phyloP scores from a whole-genome alignment of 345 rosid genomes.

The Bretschneidera sinensis region DNA sequence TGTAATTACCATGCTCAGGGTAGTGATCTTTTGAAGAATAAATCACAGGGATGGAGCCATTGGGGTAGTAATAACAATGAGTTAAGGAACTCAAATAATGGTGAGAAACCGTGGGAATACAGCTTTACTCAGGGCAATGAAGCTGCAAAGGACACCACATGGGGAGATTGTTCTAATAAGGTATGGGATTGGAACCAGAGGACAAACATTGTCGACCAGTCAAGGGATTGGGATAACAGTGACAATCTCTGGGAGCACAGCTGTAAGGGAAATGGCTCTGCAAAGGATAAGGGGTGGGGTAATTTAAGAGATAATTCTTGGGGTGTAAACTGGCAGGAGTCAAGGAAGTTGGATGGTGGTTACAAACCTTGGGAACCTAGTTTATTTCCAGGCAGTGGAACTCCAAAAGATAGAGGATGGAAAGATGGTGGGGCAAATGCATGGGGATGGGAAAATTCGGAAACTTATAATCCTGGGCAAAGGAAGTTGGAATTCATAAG shows the following conservation, averaged over 20 bases:
- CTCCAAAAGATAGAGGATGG: slow-evolving; percentile 22
- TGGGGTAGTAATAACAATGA: slow-evolving; percentile 20
- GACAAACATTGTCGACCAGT: slow-evolving; percentile 2
- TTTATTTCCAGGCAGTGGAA: slow-evolving; percentile 6
- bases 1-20: slow-evolving; percentile 13
- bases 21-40: slow-evolving; percentile 17
- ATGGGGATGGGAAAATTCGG: slow-evolving; percentile 26
- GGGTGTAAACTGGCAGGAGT: slow-evolving; percentile 21
- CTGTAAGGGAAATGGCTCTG: slow-evolving; percentile 15
- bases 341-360: slow-evolving; percentile 15
- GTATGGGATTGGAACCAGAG: slow-evolving; percentile 20
- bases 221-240: slow-evolving; percentile 13
- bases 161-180: slow-evolving; percentile 23
- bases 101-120: slow-evolving; percentile 44
- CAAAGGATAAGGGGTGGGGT: slow-evolving; percentile 23
- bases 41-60: slow-evolving; percentile 26
- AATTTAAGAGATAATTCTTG: slow-evolving; percentile 19
- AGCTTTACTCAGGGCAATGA: slow-evolving; percentile 25
- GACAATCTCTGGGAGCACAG: slow-evolving; percentile 16
- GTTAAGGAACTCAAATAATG: slow-evolving; percentile 9
- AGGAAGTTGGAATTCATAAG: slow-evolving; percentile 29
- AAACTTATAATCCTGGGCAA: slow-evolving; percentile 12
- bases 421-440: slow-evolving; percentile 25
- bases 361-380: slow-evolving; percentile 21
- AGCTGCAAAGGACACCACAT: slow-evolving; percentile 20